Evolutionary conservation across 768 basidiomycete species (phyloP), one percentile per base, ranked within the genome.

Genomic region (Lyophyllum semitale): DNA sequence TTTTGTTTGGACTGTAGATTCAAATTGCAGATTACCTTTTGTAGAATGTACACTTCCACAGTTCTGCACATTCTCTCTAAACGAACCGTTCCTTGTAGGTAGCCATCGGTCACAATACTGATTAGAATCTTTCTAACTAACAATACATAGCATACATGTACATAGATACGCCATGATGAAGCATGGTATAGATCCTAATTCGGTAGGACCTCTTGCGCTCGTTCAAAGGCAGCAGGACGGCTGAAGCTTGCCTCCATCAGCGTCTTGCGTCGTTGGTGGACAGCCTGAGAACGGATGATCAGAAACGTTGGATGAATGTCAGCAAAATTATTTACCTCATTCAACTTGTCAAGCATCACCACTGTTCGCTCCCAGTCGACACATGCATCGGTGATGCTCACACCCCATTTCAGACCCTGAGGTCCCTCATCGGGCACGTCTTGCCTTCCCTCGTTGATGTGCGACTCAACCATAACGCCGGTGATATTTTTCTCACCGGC

Each of bases 401-500:
- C 84, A 50, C 92, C 92, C 54, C 87, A 76, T 70, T 89, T 92
- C 61, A 95, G 80, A 8, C 68, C 81, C 17, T 73, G 60, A 0
- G 89, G 87, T 7, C 94, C 90, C 40, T 75, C 78, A 2, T 78
- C 60, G 2, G 96, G 95, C 13, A 96, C 90, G 62, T 94, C 90
- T 75, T 99, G 96, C 56, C 87, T 78, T 18, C 96, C 96, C 47
- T 87, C 89, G 66, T 91, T 88, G 72, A 99, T 87, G 71, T 98
- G 90, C 12, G 89, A 91, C 75, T 99, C 96, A 68, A 99, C 84
- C 96, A 99, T 98, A 54, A 98, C 93, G 43, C 96, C 96, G 4
- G 92, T 92, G 71, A 99, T 89, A 63, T 80, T 77, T 54, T 70
- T 77, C 58, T 84, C 76, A 25, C 93, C 93, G 7, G 81, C 80